phyloP scores from a whole-genome alignment of 805 yeast species.

The Tetrapisispora taiwanensis region DNA sequence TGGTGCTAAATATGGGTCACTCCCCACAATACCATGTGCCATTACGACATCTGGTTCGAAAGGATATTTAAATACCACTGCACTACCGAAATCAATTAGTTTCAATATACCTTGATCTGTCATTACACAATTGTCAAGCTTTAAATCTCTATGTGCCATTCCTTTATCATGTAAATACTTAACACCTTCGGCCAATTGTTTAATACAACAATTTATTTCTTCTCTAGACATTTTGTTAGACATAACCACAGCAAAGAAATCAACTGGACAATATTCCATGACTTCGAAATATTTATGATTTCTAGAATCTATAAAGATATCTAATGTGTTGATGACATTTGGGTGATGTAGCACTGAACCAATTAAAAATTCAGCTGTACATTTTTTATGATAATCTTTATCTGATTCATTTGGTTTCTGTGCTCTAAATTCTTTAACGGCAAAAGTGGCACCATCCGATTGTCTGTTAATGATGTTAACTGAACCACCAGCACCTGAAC shows the following conservation, averaged over 20 bases:
- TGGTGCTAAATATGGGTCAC: conserved; percentile 81
- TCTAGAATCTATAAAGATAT: conserved; percentile 44
- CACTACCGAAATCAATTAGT: conserved; percentile 74
- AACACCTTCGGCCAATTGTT: conserved; percentile 63
- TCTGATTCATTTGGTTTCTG: conserved; percentile 55
- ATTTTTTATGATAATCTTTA: conserved; percentile 72
- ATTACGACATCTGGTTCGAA: conserved; percentile 46
- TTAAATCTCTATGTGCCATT: conserved; percentile 72
- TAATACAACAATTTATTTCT: conserved; percentile 72
- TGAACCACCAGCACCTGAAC: conserved; percentile 83
- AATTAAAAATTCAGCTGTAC: conserved; percentile 76
- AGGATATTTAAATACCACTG: conserved; percentile 75
- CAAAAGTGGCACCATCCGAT: conserved; percentile 58
- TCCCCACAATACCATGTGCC: conserved; percentile 71
- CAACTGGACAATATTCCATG: conserved; percentile 79
- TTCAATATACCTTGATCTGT: conserved; percentile 64
- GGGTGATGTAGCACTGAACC: conserved; percentile 76
- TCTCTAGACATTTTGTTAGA: conserved; percentile 70
- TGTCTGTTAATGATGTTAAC: conserved; percentile 63
- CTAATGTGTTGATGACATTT: conserved; percentile 68
- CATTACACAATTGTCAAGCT: conserved; percentile 74
- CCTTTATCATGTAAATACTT: conserved; percentile 67
- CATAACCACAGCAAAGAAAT: conserved; percentile 80
- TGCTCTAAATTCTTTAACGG: conserved; percentile 72
- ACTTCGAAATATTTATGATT: conserved; percentile 64